phyloP scores from a whole-genome alignment of 1,284 basidiomycete species.

The Agroathelia rolfsii region DNA sequence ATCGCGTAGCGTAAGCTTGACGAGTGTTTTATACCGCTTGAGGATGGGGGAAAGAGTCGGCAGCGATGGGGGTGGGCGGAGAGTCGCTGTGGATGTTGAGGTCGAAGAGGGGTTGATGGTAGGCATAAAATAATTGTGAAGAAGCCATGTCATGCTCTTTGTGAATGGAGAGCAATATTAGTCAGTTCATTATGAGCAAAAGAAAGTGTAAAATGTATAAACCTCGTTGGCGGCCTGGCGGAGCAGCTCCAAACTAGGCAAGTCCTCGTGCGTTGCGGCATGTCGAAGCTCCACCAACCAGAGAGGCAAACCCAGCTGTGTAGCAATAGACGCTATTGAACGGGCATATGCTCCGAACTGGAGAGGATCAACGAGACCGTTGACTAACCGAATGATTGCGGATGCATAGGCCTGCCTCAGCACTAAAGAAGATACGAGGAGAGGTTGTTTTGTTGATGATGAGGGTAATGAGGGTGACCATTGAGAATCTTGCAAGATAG shows the following conservation, averaged over 20 bases:
- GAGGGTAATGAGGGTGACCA: conserved; percentile 12
- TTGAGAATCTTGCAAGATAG: conserved; percentile 40
- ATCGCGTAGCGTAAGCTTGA: conserved; percentile 54
- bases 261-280: conserved; percentile 91
- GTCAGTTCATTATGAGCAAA: conserved; percentile 3
- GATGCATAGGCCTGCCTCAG: conserved; percentile 64
- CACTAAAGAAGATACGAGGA: conserved; percentile 30
- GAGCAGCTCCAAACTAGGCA: conserved; percentile 79
- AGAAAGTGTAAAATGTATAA: conserved; percentile 14
- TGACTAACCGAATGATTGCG: conserved; percentile 84
- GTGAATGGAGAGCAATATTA: conserved; percentile 3
- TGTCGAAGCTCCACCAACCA: conserved; percentile 95
- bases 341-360: conserved; percentile 84
- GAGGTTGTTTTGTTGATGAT: conserved; percentile 9
- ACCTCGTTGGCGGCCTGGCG: conserved; percentile 71
- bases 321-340: conserved; percentile 83
- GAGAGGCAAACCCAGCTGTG: conserved; percentile 75
- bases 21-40: conserved; percentile 56
- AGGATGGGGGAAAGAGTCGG: conserved; percentile 50
- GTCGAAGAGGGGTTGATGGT: conserved; percentile 50
- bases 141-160: conserved; percentile 70
- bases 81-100: conserved; percentile 16
- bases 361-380: conserved; percentile 89
- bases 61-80: conserved; percentile 20
- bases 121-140: conserved; percentile 74